phyloP scores from a whole-genome alignment of 73 alveolate genomes.

The Stentor roeselii region DNA sequence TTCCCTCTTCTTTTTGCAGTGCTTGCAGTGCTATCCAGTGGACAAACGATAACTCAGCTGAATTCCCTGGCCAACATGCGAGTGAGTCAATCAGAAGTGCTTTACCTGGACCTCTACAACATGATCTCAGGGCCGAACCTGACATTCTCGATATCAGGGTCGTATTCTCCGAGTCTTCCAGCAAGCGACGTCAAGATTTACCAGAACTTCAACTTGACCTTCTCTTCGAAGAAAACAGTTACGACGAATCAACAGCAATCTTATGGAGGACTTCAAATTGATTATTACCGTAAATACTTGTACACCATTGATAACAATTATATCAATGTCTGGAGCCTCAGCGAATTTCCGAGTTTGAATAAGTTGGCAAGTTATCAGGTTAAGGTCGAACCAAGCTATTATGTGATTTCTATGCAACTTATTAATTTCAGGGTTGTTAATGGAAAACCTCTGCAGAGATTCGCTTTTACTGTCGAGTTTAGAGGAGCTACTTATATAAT shows the following conservation, averaged over 20 bases:
- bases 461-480: not conserved
- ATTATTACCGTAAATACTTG: not conserved
- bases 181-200: too few species aligned
- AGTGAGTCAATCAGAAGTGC: not conserved
- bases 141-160: not conserved
- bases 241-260: not conserved
- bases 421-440: not conserved
- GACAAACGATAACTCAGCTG: not conserved
- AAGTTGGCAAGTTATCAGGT: not conserved
- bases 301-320: not conserved
- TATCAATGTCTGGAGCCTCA: not conserved
- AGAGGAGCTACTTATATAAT: not conserved
- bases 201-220: not conserved
- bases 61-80: not conserved
- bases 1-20: not conserved
- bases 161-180: not conserved
- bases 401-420: too few species aligned
- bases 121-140: not conserved
- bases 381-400: not conserved
- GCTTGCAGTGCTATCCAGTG: not conserved
- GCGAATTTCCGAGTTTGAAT: not conserved
- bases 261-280: not conserved
- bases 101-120: not conserved
- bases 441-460: not conserved
- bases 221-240: not conserved